Conservation (phyloP, 352 stramenopile genomes). For the Globisporangium carolinianum region DNA sequence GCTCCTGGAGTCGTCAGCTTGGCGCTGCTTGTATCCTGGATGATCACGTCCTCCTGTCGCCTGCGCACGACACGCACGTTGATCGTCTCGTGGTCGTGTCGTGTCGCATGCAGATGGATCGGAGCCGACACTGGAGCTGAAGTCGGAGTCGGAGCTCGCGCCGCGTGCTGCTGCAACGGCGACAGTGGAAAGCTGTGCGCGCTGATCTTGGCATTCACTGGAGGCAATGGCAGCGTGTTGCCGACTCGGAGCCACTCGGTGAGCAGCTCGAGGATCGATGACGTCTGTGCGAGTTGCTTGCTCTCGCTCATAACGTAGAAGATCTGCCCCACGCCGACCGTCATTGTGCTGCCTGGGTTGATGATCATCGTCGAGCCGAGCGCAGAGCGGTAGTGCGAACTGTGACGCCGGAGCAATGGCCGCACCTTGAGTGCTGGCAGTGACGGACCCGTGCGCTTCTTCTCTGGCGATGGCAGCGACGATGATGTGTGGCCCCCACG, state of each 20-base stretch:
- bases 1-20: slow-evolving; percentile 1
- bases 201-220: not conserved
- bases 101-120: not conserved
- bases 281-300: slow-evolving; percentile 43
- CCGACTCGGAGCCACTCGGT: slow-evolving; percentile 34
- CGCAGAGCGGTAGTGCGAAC: slow-evolving; percentile 6
- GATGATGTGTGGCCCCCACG: not conserved
- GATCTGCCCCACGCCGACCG: slow-evolving; percentile 34
- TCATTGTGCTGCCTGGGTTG: slow-evolving; percentile 42
- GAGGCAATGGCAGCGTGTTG: slow-evolving; percentile 27
- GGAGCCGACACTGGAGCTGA: too few species aligned
- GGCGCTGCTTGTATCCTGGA: slow-evolving; percentile 27
- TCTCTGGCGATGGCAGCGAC: not conserved
- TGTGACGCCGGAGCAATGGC: slow-evolving; percentile 7
- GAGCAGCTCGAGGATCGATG: slow-evolving; percentile 33
- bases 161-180: not conserved
- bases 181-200: not conserved
- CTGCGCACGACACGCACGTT: slow-evolving; percentile 1
- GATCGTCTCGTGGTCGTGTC: slow-evolving; percentile 3
- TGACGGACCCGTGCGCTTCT: not conserved
- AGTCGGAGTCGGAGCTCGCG: not conserved
- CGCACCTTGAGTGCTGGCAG: slow-evolving; percentile 13
- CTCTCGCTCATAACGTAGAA: slow-evolving; percentile 68
- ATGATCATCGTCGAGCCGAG: slow-evolving; percentile 22
- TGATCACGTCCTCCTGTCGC: slow-evolving; percentile 23